phyloP scores from a whole-genome alignment of 2,329 filamentous ascomycete genomes.

The Leptoxyphium fumago region DNA sequence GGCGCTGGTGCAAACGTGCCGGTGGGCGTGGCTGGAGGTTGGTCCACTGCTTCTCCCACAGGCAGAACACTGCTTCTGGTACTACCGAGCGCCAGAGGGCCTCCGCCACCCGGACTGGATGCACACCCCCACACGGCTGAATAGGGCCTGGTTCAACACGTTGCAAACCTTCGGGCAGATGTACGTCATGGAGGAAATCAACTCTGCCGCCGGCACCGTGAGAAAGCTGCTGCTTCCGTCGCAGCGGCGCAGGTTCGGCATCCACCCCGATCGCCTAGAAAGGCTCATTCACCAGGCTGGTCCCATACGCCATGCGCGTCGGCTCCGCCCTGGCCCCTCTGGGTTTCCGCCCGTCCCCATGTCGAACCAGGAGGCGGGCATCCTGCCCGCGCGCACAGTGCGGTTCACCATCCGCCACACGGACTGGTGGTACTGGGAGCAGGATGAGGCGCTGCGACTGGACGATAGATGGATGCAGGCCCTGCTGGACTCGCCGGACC shows the following conservation, averaged over 20 bases:
- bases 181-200: slow-evolving; percentile 15
- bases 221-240: not conserved
- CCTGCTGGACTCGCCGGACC: slow-evolving; percentile 12
- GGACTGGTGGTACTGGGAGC: slow-evolving; percentile 25
- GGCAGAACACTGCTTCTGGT: slow-evolving; percentile 19
- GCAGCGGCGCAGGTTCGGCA: not conserved
- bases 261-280: not conserved
- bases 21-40: slow-evolving; percentile 22
- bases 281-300: not conserved
- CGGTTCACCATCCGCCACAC: slow-evolving; percentile 21
- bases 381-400: slow-evolving; percentile 5
- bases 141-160: slow-evolving; percentile 8
- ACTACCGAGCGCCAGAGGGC: slow-evolving; percentile 5
- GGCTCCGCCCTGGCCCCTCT: not conserved
- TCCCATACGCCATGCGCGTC: too few relatives aligned
- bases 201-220: not conserved
- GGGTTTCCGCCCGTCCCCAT: not conserved
- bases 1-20: slow-evolving; percentile 21
- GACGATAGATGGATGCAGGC: slow-evolving; percentile 11
- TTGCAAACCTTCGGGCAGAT: slow-evolving; percentile 12
- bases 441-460: slow-evolving; percentile 13
- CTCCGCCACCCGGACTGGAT: slow-evolving; percentile 3
- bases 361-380: too few relatives aligned
- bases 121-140: slow-evolving; percentile 2
- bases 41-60: slow-evolving; percentile 16